A percentile compares a stretch with the other conserved stretches of the same genome.
phyloP scores from a whole-genome alignment of 495 filamentous ascomycete species.

The Zalerion maritima region DNA sequence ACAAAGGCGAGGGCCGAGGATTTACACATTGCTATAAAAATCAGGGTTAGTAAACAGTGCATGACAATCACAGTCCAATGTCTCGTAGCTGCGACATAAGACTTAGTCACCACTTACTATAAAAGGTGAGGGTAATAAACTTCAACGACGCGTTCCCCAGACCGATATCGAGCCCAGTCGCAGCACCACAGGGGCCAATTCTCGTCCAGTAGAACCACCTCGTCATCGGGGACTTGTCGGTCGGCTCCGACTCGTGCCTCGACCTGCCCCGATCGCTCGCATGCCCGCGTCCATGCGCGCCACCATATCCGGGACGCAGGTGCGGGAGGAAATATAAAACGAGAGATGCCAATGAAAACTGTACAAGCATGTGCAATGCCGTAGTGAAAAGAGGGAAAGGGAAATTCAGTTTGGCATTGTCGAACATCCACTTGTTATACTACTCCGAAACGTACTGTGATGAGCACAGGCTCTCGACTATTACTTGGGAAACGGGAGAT shows the following conservation, averaged over 20 bases:
- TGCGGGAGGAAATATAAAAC: slow-evolving; percentile 75
- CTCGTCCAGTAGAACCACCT: slow-evolving; percentile 82
- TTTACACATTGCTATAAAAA: slow-evolving; percentile 80
- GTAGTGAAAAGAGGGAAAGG: slow-evolving; percentile 94
- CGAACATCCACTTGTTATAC: slow-evolving; percentile 99
- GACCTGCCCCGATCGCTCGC: slow-evolving; percentile 31
- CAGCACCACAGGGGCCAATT: slow-evolving; percentile 82
- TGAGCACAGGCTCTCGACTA: slow-evolving; percentile 6
- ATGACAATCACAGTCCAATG: background rate
- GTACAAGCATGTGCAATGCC: slow-evolving; percentile 87
- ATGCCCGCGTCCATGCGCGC: slow-evolving; percentile 26
- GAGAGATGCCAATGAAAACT: slow-evolving; percentile 68
- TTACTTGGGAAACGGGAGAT: background rate
- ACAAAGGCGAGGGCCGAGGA: slow-evolving; percentile 92
- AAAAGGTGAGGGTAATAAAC: slow-evolving; percentile 93
- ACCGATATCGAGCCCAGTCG: slow-evolving; percentile 92
- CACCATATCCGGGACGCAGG: slow-evolving; percentile 52
- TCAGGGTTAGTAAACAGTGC: slow-evolving; percentile 6
- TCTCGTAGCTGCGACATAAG: background rate
- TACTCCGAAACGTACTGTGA: slow-evolving; percentile 18
- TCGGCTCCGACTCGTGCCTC: slow-evolving; percentile 39
- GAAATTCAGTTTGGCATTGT: slow-evolving; percentile 69
- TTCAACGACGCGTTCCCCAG: slow-evolving; percentile 90
- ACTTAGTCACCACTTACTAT: slow-evolving; percentile 43
- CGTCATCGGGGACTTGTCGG: slow-evolving; percentile 74